A percentile compares a stretch with the other conserved stretches of the same genome.
phyloP scores from a whole-genome alignment of 2,329 filamentous ascomycete genomes.

The Cucurbitaria berberidis region DNA sequence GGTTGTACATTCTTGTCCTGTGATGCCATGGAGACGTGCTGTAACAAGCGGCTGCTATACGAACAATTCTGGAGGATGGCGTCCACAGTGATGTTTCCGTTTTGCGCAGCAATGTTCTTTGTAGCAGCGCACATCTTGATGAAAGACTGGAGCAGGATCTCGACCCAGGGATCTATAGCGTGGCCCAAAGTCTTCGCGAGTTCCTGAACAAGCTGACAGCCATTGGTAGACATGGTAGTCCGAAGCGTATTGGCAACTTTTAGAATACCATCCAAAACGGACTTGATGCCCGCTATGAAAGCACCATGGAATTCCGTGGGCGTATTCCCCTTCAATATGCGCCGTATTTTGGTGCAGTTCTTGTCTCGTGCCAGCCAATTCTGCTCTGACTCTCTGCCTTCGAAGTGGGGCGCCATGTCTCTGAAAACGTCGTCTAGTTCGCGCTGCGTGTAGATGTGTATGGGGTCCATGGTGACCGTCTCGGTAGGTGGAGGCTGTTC shows the following conservation, averaged over 20 bases:
- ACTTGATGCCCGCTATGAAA: constrained; percentile 74
- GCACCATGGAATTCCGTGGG: constrained; percentile 74
- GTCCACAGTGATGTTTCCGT: constrained; percentile 81
- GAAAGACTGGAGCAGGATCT: constrained; percentile 85
- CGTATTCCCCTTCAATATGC: constrained; percentile 82
- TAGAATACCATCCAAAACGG: constrained; percentile 82
- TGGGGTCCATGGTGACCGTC: constrained; percentile 74
- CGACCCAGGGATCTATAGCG: constrained; percentile 84
- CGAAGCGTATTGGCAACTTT: constrained; percentile 83
- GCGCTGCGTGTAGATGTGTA: constrained; percentile 81
- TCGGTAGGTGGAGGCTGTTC: constrained; percentile 69
- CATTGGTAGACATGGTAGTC: constrained; percentile 89
- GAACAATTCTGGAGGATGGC: constrained; percentile 78
- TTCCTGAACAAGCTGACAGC: constrained; percentile 83
- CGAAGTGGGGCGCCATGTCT: constrained; percentile 81
- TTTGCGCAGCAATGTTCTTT: constrained; percentile 90
- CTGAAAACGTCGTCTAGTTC: constrained; percentile 88
- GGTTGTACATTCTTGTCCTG: constrained; percentile 95
- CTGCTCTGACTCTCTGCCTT: constrained; percentile 85
- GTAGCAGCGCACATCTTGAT: constrained; percentile 88
- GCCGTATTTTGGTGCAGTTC: constrained; percentile 75
- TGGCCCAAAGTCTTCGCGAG: constrained; percentile 77
- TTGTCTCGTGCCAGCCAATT: constrained; percentile 92
- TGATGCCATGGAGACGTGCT: constrained; percentile 80
- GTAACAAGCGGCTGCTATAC: constrained; percentile 80